phyloP scores from a whole-genome alignment of 2,329 filamentous ascomycete genomes.

The Macrophomina pseudophaseolina region DNA sequence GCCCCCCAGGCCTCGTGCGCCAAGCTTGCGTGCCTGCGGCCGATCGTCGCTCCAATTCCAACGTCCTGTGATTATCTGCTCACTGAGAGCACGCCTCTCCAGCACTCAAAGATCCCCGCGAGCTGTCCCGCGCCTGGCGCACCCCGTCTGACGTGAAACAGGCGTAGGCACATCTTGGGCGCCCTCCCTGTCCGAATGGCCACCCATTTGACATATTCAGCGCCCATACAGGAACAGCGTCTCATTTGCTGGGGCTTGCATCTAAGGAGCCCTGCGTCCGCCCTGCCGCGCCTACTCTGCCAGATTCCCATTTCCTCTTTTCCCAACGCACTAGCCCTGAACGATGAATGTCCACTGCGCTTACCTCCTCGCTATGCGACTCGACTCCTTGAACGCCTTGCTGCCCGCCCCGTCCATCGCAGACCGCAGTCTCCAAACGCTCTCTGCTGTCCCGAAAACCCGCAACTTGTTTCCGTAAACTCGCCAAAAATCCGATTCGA shows the following conservation, averaged over 20 bases:
- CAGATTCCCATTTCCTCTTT: background rate
- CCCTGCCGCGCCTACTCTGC: conserved; percentile 9
- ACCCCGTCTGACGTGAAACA: background rate
- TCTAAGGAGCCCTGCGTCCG: conserved; percentile 13
- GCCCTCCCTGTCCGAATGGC: conserved; percentile 7
- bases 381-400: background rate
- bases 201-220: background rate
- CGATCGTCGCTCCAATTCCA: conserved; percentile 13
- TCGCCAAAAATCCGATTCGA: conserved; percentile 60
- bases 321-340: conserved; percentile 3
- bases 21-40: conserved; percentile 7
- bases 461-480: conserved; percentile 64
- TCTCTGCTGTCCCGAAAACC: conserved; percentile 65
- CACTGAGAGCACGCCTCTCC: background rate
- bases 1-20: conserved; percentile 7
- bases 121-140: background rate
- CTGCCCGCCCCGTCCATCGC: background rate
- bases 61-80: conserved; percentile 10
- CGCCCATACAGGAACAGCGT: conserved; percentile 7
- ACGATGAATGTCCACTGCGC: background rate
- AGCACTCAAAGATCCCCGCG: background rate
- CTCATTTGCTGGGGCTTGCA: conserved; percentile 2
- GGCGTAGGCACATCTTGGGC: background rate
- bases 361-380: conserved; percentile 3
- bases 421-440: conserved; percentile 30